These are phyloP conservation scores for Russula brevipes DNA, from an alignment of 768 basidiomycete genomes.

Conservation along the genomic window DNA sequence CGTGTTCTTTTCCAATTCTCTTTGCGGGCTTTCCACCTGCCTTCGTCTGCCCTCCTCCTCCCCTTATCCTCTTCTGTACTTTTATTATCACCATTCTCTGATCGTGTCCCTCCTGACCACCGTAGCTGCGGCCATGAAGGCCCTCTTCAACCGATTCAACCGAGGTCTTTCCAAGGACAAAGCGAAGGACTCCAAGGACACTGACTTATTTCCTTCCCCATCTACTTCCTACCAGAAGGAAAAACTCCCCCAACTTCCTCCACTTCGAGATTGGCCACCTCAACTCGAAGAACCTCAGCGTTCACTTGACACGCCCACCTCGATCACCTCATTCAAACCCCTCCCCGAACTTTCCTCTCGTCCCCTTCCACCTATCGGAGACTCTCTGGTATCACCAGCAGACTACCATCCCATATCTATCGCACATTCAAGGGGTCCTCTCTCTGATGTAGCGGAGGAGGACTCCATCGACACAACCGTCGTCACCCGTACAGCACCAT, in stretches of 20 bases:
- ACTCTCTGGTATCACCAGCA: constrained; percentile 35
- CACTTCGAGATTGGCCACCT: constrained; percentile 60
- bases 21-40: constrained; percentile 17
- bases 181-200: constrained; percentile 43
- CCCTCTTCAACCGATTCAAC: constrained; percentile 74
- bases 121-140: constrained; percentile 56
- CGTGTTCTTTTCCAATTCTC: constrained; percentile 11
- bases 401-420: constrained; percentile 26
- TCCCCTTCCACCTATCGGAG: constrained; percentile 45
- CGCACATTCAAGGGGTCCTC: constrained; percentile 27
- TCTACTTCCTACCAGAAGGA: constrained; percentile 41
- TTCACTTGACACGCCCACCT: constrained; percentile 27
- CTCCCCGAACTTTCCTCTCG: constrained; percentile 59
- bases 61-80: constrained; percentile 21
- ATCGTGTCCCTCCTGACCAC: constrained; percentile 13
- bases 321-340: constrained; percentile 59
- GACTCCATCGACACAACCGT: constrained; percentile 21
- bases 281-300: constrained; percentile 28
- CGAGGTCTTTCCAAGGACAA: constrained; percentile 59
- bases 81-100: constrained; percentile 18
- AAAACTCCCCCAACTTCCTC: constrained; percentile 55
- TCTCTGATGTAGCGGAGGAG: constrained; percentile 23
- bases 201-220: constrained; percentile 23
- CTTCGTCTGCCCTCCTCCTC: constrained; percentile 20
- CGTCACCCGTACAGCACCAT: constrained; percentile 23